Evolutionary conservation across 2,329 filamentous ascomycete species (phyloP), one percentile per base, ranked within the genome.

Genomic region (Trichoderma asperellum): DNA sequence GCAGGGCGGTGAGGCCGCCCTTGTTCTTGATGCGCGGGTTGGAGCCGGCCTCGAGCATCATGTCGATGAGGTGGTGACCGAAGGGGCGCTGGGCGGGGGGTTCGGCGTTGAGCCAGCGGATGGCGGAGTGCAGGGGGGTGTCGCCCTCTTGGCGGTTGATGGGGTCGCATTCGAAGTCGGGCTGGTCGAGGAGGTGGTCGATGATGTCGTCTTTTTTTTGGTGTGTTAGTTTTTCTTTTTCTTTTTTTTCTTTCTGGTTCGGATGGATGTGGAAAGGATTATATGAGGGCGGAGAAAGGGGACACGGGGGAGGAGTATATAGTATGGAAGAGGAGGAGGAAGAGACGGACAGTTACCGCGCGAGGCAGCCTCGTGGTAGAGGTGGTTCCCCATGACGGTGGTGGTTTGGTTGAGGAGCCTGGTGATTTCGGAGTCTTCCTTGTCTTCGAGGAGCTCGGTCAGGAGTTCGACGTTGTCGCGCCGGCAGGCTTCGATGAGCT

Each of bases 391-490:
- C 82, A 97, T 86, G 12, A 94, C 89, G 75, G 96, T 94, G 57
- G 88, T 92, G 62, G 94, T 92, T 59, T 88, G 87, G 84, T 99
- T 99, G 79, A 99, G 89, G 73, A 97, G 89, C 62, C 87, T 80
- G 40, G 94, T 89, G 71, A 93, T 88, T 75, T 92, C 85, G 70
- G 88, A 85, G 67, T 90, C 88, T 70, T 83, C 81, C 73, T 87
- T 87, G 73, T 83, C 82, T 53, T 86, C 81, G 73, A 97, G 85
- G 69, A 94, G 87, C 75, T 96, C 91, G 75, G 87, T 82, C 68
- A 98, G 88, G 71, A 98, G 89, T 66, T 95, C 91, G 74, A 90
- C 90, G 82, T 98, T 97, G 86, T 98, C 95, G 77, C 94, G 89
- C 71, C 95, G 93, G 83, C 92, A 97, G 75, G 96, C 93, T 84